Evolutionary conservation across 306 rosid genomes (phyloP).

Genomic region (Casuarina glauca): DNA sequence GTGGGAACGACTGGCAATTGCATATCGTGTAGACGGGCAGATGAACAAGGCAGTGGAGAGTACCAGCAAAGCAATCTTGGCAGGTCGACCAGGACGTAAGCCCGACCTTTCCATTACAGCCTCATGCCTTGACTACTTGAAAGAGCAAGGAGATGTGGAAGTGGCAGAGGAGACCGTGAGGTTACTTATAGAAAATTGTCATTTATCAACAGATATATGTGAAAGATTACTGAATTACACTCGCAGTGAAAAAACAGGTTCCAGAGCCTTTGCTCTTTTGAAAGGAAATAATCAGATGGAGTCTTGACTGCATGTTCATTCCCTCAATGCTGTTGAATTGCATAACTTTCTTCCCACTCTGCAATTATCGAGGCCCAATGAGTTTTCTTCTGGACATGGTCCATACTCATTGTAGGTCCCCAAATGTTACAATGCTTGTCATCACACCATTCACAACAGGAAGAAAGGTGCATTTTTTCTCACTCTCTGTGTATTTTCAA

Average conservation of each 20-base stretch:
- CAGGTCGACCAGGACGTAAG: slow-evolving; percentile 32
- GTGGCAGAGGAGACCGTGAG: slow-evolving; percentile 45
- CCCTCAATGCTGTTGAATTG: too few relatives aligned
- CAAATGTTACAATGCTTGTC: too few relatives aligned
- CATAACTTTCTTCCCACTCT: too few relatives aligned
- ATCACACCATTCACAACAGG: too few relatives aligned
- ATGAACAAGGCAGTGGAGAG: slow-evolving; percentile 60
- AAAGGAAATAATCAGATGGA: slow-evolving; percentile 17
- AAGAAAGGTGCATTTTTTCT: too few relatives aligned
- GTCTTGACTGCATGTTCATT: too few relatives aligned
- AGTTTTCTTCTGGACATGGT: too few relatives aligned
- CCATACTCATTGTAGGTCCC: too few relatives aligned
- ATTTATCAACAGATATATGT: slow-evolving; percentile 23
- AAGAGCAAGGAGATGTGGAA: slow-evolving; percentile 52
- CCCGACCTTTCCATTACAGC: slow-evolving; percentile 30
- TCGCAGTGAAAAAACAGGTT: slow-evolving; percentile 26
- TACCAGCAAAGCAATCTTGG: slow-evolving; percentile 44
- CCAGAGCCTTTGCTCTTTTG: slow-evolving; percentile 31
- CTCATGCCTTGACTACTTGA: slow-evolving; percentile 55
- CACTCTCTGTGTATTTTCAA: too few relatives aligned
- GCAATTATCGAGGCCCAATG: too few relatives aligned
- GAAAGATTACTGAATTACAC: slow-evolving; percentile 38
- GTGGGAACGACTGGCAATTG: slow-evolving; percentile 52
- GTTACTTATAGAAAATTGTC: slow-evolving; percentile 28
- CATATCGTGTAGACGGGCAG: slow-evolving; percentile 38